Base-by-base conservation (phyloP, 108 stramenopile genomes). In the Cyclostephanos invisitatus region DNA sequence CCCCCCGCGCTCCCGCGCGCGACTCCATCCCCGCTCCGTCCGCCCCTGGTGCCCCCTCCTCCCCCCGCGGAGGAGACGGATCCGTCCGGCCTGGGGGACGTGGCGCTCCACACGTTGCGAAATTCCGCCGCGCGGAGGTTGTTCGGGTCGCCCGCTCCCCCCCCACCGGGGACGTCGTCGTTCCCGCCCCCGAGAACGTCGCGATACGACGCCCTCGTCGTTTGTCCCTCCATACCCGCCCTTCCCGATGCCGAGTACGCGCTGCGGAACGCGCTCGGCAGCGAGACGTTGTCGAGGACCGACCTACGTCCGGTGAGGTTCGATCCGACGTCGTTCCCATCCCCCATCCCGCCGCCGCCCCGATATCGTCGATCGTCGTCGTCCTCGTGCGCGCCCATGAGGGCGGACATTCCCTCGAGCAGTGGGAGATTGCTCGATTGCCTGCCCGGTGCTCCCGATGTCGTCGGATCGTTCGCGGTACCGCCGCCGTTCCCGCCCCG, bases 41-140 rank as follows among this genome's bases (percentile, higher is more conserved):
- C 40, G 29, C 8, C 42, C 10, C 70, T n/a, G n/a, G n/a, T n/a
- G n/a, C 68, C 1, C 24, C 44, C n/a, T 64, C 55, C 8, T 70
- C 79, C 18, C 72, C 75, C 44, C 14, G 44, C 44, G 44, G 44
- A 46, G 44, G 44, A 46, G 49, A 50, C 37, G n/a, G 66, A 42
- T 10, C 64, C 80, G 47, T 81, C 81, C 38, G 55, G 54, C 29
- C 81, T 66, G 6, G 76, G 76, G 11, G 51, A 60, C 17, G 81
- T 74, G 73, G 81, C 81, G 67, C 81, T 83, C 75, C 68, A 84
- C 3, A 56, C 79, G 60, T 77, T 76, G 12, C 65, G 73, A 64
- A 79, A 80, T 48, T 75, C 77, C 35, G 72, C 61, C 32, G 4
- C 32, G 32, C 3, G 32, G 3, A 2, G 32, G 32, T n/a, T n/a